A percentile compares a stretch with the other conserved stretches of the same genome.
phyloP scores from a whole-genome alignment of 768 basidiomycete species.

The Infundibulicybe gibba region DNA sequence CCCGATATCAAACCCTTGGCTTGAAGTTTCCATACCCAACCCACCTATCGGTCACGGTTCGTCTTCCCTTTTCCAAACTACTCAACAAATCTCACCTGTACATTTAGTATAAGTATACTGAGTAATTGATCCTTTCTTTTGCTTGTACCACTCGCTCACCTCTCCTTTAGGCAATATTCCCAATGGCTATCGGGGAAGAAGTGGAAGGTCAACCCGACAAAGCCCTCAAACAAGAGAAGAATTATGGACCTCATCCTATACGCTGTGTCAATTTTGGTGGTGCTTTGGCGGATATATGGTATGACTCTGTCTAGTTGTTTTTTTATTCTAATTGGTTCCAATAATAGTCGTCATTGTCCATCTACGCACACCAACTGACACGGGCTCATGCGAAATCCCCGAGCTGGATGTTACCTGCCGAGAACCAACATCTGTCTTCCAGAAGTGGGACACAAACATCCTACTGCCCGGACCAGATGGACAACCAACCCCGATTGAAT shows the following conservation, averaged over 20 bases:
- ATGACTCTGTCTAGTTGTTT: not conserved
- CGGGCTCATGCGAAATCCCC: not conserved
- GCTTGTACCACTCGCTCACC: no score
- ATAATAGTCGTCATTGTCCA: not conserved
- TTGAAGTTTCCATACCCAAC: no score
- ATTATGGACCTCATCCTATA: not conserved
- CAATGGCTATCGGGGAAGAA: not conserved
- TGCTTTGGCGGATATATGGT: not conserved
- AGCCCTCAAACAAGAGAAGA: not conserved
- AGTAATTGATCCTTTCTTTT: no score
- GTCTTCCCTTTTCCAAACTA: no score
- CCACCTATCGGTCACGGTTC: no score
- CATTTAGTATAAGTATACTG: no score
- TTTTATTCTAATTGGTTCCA: not conserved
- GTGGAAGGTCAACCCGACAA: not conserved
- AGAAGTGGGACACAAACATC: not conserved
- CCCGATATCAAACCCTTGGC: no score
- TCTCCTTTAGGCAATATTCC: no score
- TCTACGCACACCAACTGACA: not conserved
- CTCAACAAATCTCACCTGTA: no score
- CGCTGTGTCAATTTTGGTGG: not conserved
- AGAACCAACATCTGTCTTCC: not conserved
- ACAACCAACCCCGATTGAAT: not conserved
- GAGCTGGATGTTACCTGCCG: not conserved
- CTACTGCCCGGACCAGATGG: not conserved